phyloP scores from a whole-genome alignment of 2,329 filamentous ascomycete genomes.

The Hymenoscyphus occultus region DNA sequence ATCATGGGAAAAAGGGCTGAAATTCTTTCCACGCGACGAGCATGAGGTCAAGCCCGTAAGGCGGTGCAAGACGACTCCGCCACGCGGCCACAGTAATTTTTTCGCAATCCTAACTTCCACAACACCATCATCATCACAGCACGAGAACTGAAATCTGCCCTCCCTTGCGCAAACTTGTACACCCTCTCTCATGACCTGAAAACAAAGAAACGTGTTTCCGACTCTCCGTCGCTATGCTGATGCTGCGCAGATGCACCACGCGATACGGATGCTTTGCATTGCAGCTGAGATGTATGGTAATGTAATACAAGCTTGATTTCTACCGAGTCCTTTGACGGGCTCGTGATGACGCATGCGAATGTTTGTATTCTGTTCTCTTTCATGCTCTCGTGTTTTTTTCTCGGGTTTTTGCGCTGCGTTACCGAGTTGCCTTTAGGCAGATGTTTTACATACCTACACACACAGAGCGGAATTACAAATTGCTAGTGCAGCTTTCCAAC shows the following conservation, averaged over 20 bases:
- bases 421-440: not conserved
- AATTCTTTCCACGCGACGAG: not conserved
- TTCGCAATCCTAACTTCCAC: not conserved
- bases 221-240: not conserved
- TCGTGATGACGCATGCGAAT: not conserved
- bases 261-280: not conserved
- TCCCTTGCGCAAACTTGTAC: not conserved
- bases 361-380: not conserved
- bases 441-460: not conserved
- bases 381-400: not conserved
- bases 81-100: not conserved
- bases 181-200: not conserved
- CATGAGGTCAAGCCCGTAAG: not conserved
- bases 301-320: not conserved
- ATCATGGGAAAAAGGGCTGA: not conserved
- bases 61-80: not conserved
- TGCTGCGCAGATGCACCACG: not conserved
- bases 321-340: not conserved
- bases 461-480: not conserved
- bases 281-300: not conserved
- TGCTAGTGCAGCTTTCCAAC: not conserved
- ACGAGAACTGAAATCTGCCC: not conserved
- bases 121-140: not conserved
- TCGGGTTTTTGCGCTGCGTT: not conserved
- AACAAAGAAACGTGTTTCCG: not conserved